Conservation (phyloP, 805 yeast species). For the Priceomyces fermenticarens region DNA sequence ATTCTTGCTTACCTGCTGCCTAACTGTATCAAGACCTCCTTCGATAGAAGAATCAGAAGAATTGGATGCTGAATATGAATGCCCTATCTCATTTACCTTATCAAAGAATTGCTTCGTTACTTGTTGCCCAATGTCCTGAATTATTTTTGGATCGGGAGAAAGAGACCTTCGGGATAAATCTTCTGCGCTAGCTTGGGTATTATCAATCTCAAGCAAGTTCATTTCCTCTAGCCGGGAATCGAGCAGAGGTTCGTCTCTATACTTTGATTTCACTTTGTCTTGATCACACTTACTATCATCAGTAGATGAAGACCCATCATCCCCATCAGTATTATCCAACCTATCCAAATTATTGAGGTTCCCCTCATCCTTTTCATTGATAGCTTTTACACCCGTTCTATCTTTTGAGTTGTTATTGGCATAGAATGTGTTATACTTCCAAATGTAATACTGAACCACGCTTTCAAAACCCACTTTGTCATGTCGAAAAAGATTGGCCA, state of each 20-base stretch:
- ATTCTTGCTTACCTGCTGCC: slow-evolving; percentile 27
- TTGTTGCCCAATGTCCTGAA: slow-evolving; percentile 32
- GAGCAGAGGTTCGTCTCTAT: not conserved
- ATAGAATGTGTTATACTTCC: slow-evolving; percentile 34
- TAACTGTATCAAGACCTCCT: slow-evolving; percentile 20
- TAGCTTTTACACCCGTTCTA: slow-evolving; percentile 1
- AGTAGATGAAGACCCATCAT: not conserved
- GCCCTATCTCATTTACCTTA: slow-evolving; percentile 31
- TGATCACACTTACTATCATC: not conserved
- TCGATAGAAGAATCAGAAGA: slow-evolving; percentile 16
- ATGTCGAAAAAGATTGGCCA: slow-evolving; percentile 55
- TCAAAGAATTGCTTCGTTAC: slow-evolving; percentile 29
- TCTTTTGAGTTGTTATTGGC: slow-evolving; percentile 1
- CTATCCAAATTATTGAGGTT: not conserved
- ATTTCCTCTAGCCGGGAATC: not conserved
- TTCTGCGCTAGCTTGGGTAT: not conserved
- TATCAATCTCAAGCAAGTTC: not conserved
- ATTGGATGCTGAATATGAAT: slow-evolving; percentile 10
- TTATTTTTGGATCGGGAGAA: slow-evolving; percentile 15
- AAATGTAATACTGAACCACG: slow-evolving; percentile 37
- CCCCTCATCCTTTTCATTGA: not conserved
- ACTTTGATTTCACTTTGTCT: not conserved
- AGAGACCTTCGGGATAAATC: not conserved
- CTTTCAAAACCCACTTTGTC: slow-evolving; percentile 39
- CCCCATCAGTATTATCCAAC: not conserved